Evolutionary conservation across 2,329 filamentous ascomycete genomes (phyloP).

Genomic region (Fusarium sarcochroum): DNA sequence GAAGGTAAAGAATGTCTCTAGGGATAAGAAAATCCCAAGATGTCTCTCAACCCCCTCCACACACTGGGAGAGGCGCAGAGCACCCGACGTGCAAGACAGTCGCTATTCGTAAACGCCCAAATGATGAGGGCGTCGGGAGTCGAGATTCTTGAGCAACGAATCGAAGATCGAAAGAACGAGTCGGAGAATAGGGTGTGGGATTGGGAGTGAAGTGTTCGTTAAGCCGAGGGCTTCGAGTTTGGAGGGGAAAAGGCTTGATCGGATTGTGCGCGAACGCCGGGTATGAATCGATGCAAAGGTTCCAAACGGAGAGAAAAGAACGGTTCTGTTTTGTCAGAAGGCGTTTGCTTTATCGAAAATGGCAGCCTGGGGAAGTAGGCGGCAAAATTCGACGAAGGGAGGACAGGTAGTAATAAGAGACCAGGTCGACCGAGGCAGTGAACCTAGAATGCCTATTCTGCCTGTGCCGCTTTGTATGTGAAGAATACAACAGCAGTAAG

Average conservation of each 20-base stretch:
- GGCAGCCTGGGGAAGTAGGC: slow-evolving; percentile 34
- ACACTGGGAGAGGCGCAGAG: slow-evolving; percentile 43
- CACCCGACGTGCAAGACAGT: slow-evolving; percentile 44
- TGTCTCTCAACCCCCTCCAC: slow-evolving; percentile 47
- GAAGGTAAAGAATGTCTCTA: slow-evolving; percentile 36
- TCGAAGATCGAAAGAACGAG: slow-evolving; percentile 28
- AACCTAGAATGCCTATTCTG: slow-evolving; percentile 24
- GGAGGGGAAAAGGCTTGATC: slow-evolving; percentile 11
- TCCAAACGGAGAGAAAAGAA: slow-evolving; percentile 21
- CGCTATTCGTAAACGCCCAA: slow-evolving; percentile 41
- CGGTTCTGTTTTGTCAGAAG: slow-evolving; percentile 26
- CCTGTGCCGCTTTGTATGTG: slow-evolving; percentile 5
- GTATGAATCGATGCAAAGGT: slow-evolving; percentile 13
- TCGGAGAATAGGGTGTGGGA: slow-evolving; percentile 20
- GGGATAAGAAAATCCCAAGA: slow-evolving; percentile 37
- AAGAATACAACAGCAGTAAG: slow-evolving; percentile 23
- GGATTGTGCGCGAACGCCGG: slow-evolving; percentile 24
- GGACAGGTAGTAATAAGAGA: slow-evolving; percentile 22
- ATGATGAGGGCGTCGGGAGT: slow-evolving; percentile 39
- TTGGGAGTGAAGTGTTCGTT: slow-evolving; percentile 26
- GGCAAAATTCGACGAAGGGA: slow-evolving; percentile 32
- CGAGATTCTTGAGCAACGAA: slow-evolving; percentile 21
- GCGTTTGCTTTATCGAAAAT: slow-evolving; percentile 34
- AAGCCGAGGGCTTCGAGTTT: slow-evolving; percentile 35
- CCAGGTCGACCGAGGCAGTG: slow-evolving; percentile 39